phyloP scores from a whole-genome alignment of 2,329 filamentous ascomycete genomes.

The Periconia macrospinosa region DNA sequence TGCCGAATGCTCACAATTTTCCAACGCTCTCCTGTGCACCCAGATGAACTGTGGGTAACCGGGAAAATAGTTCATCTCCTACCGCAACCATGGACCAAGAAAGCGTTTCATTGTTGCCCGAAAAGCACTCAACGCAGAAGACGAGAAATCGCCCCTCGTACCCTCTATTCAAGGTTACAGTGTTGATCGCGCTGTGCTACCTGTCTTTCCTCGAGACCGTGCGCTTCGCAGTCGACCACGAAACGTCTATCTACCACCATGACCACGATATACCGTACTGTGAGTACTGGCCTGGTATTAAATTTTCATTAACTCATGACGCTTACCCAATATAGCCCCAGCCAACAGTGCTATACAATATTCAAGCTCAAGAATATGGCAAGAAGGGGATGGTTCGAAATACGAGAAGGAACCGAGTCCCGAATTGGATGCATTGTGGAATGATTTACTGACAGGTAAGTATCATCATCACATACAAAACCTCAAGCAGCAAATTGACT shows the following conservation, averaged over 20 bases:
- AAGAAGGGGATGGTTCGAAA: slow-evolving; percentile 3
- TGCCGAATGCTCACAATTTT: neutral
- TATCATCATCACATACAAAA: neutral
- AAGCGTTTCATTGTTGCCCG: neutral
- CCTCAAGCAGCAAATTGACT: no score
- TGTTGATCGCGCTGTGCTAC: slow-evolving; percentile 1
- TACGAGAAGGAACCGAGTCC: slow-evolving; percentile 2
- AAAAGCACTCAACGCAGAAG: neutral
- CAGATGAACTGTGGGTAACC: neutral
- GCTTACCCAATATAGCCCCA: neutral
- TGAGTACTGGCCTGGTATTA: neutral
- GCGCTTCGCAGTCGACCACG: neutral
- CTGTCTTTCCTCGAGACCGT: slow-evolving; percentile 4
- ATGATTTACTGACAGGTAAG: slow-evolving; percentile 2
- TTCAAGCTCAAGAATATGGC: slow-evolving; percentile 1
- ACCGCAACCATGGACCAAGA: neutral
- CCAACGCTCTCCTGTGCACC: neutral
- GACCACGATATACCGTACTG: neutral
- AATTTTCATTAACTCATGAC: neutral
- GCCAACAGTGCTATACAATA: slow-evolving; percentile 1
- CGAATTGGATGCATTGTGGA: slow-evolving; percentile 1
- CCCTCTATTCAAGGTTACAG: slow-evolving; percentile 2
- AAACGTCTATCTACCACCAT: neutral
- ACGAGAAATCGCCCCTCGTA: neutral
- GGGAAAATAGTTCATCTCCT: neutral